Base-by-base conservation (phyloP, 345 rosid genomes). In the Hypericum perforatum region DNA sequence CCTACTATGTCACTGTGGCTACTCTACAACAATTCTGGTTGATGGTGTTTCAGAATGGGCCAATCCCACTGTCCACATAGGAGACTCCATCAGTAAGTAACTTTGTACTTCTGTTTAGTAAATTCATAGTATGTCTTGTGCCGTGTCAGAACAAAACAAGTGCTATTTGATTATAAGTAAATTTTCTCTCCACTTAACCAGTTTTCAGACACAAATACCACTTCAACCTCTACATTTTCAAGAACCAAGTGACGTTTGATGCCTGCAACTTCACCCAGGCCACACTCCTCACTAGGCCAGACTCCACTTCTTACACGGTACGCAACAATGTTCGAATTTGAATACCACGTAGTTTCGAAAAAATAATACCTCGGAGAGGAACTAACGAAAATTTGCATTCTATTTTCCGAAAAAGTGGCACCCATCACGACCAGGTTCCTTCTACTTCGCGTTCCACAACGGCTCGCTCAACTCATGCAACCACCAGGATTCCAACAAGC, bases 251-350 rank as follows among this genome's bases (percentile, higher is more conserved):
- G 69, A 96, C 96, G 57, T 88, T 80, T 72, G 61, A 63, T 57
- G 74, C 81, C 77, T 92, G 95, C 77, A 73, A 88, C 70, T 78
- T 85, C 74, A 70, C 86, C 58, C 86, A 73, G 57, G 77, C 98
- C 16, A 72, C 89, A 16, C 86, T 77, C 48, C 95, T 92, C 63
- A 83, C 96, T 16, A 81, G 73, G 43, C 75, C 77, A 67, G 73
- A 69, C 62, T 78, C 95, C 57, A 68, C 79, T 45, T 78, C 90
- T 45, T 92, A 74, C 68, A 74, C 72, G 78, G 95, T 91, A 82
- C 38, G 45, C n/a, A 49, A 0, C 42, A 39, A 46, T 4, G 32
- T 22, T 22, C 32, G 32, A 22, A 22, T 22, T 22, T 4, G 32
- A 22, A 22, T 22, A 22, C 32, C 32, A 22, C 1, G 32, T 22